Evolutionary conservation across 192 early-diverging fungal genomes (phyloP).

Genomic region (Chytriomyces sp.): DNA sequence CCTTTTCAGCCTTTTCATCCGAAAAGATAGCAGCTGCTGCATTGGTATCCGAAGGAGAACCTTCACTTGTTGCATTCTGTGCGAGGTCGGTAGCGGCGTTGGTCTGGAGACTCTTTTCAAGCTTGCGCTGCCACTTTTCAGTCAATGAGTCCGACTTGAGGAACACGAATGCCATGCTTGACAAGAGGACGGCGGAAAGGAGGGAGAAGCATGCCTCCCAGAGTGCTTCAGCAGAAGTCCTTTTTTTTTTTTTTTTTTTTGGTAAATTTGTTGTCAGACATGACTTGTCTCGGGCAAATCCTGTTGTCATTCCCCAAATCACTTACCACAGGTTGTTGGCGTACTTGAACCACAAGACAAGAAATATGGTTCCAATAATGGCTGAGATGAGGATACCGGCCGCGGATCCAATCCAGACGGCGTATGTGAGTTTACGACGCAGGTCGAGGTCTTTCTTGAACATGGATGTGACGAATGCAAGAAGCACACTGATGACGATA

Average conservation of each 20-base stretch:
- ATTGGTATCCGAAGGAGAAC: neutral
- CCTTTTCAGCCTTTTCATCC: neutral
- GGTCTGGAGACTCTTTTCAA: slow-evolving; percentile 26
- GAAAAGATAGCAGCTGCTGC: neutral
- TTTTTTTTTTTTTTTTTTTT: slow-evolving; percentile 2
- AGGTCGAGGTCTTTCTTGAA: slow-evolving; percentile 5
- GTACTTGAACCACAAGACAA: slow-evolving; percentile 75
- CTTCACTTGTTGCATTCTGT: neutral
- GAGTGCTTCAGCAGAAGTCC: slow-evolving; percentile 55
- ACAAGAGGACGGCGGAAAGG: slow-evolving; percentile 67
- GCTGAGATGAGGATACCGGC: slow-evolving; percentile 72
- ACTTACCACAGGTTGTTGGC: slow-evolving; percentile 50
- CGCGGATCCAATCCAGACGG: slow-evolving; percentile 77
- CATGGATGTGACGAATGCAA: slow-evolving; percentile 63
- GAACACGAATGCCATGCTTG: slow-evolving; percentile 76
- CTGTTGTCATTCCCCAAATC: neutral
- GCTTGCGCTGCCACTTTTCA: slow-evolving; percentile 74
- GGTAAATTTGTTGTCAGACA: neutral
- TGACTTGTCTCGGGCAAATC: too few species aligned
- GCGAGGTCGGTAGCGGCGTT: neutral
- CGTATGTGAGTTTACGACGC: neutral
- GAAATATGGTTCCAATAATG: slow-evolving; percentile 75
- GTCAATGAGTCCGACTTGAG: slow-evolving; percentile 70
- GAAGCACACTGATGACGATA: slow-evolving; percentile 83
- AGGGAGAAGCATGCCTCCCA: slow-evolving; percentile 80